Evolutionary conservation across 2,329 filamentous ascomycete genomes (phyloP), one percentile per base, ranked within the genome.

Genomic region (Parafenestella ontariensis): DNA sequence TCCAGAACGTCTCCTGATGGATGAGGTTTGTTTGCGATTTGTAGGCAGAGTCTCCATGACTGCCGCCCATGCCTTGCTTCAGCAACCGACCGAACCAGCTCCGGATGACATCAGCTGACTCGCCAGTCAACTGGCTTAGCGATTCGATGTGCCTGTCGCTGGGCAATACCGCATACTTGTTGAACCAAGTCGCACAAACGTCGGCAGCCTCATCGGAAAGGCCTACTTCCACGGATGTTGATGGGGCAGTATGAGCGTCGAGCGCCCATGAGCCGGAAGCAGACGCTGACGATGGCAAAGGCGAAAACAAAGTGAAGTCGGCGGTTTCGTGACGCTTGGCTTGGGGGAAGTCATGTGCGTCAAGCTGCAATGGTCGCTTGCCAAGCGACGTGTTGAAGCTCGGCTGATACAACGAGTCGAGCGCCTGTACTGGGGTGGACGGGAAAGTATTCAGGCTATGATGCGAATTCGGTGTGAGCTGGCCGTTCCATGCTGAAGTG

Each of bases 111-210:
- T 62, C 61, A 17, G 66, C 53, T 17, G 72, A 64, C 49, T 74
- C 72, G 23, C 67, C 69, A 29, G 73, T 76, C 3, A 76, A 64
- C 51, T 76, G 72, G 53, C 69, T 70, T 5, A 76, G 52, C 1
- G 72, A 74, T 11, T 73, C 69, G 43, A 76, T 73, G 42, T 76
- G 71, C 24, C 64, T 55, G 46, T 76, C 73, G 51, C 70, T 74
- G 37, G 73, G 73, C 37, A 76, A 53, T 5, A 74, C 61, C n/a
- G 65, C 67, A 56, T 72, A 76, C 44, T 74, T 74, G 59, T 68
- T 71, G 54, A 75, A 76, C 73, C 73, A 76, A 21, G 64, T 74
- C 5, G 72, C 67, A 52, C 73, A 76, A 17, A 76, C 66, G 49
- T 76, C 73, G 23, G 70, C 72, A 28, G 73, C 73, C 40, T 76